Percentiles rank a stretch among this genome's conserved stretches.
Conservation (phyloP, 176 grass and related monocot species). For the Juncus effusus region DNA sequence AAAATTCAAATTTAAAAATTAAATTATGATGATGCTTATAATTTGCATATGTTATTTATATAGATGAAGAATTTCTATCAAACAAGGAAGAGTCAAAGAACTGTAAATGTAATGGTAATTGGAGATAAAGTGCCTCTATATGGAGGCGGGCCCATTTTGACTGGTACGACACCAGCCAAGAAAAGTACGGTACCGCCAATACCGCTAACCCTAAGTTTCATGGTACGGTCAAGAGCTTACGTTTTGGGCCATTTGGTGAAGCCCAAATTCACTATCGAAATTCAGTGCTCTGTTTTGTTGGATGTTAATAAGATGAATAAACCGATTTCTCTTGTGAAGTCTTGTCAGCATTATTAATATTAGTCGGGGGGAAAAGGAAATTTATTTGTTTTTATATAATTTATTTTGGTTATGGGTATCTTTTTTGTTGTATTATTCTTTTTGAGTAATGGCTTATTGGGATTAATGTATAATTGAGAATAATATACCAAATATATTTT, state of each 20-base stretch:
- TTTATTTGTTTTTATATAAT: background rate
- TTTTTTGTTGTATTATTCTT: conserved; percentile 14
- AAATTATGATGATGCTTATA: too few relatives aligned
- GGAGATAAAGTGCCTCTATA: conserved; percentile 87
- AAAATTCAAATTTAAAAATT: background rate
- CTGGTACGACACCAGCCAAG: conserved; percentile 33
- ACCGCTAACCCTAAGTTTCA: conserved; percentile 50
- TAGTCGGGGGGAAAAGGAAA: background rate
- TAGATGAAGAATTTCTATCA: conserved; percentile 92
- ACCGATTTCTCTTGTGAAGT: conserved; percentile 37
- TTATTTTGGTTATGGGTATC: conserved; percentile 7
- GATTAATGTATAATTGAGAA: conserved; percentile 11
- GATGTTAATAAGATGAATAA: conserved; percentile 52
- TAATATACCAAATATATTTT: too few relatives aligned
- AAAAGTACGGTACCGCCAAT: conserved; percentile 25
- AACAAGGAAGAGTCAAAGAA: conserved; percentile 63
- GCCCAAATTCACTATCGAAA: conserved; percentile 46
- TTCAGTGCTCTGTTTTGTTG: conserved; percentile 59
- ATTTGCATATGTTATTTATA: background rate
- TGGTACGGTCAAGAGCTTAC: conserved; percentile 60
- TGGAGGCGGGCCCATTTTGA: conserved; percentile 66
- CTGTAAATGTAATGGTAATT: conserved; percentile 45
- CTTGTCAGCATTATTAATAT: conserved; percentile 54
- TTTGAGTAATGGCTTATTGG: conserved; percentile 16
- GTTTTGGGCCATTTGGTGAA: conserved; percentile 74